Conservation (phyloP, 257 asterid genomes). For the Voacanga thouarsii region DNA sequence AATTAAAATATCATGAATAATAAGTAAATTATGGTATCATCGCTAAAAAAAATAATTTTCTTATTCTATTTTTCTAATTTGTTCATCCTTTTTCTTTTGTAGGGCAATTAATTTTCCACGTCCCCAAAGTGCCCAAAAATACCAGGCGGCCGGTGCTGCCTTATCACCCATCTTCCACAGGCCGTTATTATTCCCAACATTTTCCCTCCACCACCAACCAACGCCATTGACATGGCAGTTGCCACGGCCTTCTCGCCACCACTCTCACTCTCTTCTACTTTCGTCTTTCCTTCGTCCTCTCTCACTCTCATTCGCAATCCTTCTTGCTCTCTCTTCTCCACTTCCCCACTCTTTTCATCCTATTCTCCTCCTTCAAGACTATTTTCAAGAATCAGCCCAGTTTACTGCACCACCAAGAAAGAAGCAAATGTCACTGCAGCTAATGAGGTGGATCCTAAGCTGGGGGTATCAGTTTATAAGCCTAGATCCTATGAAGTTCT, state of each 20-base stretch:
- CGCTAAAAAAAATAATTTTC: too few species aligned
- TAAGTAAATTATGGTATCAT: too few species aligned
- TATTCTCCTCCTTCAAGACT: not conserved
- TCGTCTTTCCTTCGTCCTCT: constrained; percentile 23
- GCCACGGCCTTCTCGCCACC: constrained; percentile 40
- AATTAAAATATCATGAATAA: too few species aligned
- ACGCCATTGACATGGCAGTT: constrained; percentile 46
- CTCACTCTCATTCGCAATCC: constrained; percentile 25
- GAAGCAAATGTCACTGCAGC: constrained; percentile 48
- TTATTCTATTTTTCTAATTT: too few species aligned
- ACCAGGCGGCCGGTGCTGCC: not conserved
- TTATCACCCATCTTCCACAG: constrained; percentile 1
- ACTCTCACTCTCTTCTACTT: constrained; percentile 13
- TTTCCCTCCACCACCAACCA: constrained; percentile 19
- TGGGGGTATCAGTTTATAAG: constrained; percentile 88
- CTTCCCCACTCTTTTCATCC: constrained; percentile 14
- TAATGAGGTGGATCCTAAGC: constrained; percentile 48
- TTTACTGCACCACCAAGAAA: constrained; percentile 35
- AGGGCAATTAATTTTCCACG: constrained; percentile 5
- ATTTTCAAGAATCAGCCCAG: constrained; percentile 12
- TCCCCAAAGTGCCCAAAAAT: not conserved
- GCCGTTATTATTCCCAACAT: constrained; percentile 39
- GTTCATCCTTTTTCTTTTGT: not conserved
- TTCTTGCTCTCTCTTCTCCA: constrained; percentile 16
- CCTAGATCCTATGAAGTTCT: constrained; percentile 85